phyloP scores from a whole-genome alignment of 176 grass and related monocot species.

The Luzula sylvatica region DNA sequence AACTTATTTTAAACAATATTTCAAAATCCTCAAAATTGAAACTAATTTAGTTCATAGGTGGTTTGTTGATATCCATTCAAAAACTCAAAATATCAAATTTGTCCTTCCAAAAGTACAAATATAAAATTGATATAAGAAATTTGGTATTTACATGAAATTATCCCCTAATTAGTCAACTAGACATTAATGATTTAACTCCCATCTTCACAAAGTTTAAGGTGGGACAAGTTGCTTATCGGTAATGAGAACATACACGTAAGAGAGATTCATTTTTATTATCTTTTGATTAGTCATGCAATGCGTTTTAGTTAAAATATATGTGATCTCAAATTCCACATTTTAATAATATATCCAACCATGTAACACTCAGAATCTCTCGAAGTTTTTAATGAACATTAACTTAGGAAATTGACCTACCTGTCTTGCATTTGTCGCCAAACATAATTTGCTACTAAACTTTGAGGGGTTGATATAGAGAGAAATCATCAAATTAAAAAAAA shows the following conservation, averaged over 20 bases:
- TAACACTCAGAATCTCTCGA: neutral
- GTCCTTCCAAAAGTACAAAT: no score
- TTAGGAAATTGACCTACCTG: neutral
- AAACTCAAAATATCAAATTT: no score
- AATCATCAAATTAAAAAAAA: neutral
- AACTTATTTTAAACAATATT: neutral
- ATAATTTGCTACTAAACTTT: no score
- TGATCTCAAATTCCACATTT: neutral
- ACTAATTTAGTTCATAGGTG: no score
- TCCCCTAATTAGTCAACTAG: neutral
- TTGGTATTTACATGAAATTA: no score
- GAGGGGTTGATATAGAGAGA: neutral
- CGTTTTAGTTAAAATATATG: neutral
- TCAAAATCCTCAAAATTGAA: no score
- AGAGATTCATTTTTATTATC: slow-evolving; percentile 2
- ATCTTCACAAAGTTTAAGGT: slow-evolving; percentile 7
- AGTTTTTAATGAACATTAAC: neutral
- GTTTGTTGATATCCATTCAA: no score
- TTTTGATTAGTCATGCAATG: neutral
- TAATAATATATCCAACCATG: neutral
- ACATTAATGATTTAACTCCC: neutral
- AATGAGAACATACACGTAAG: slow-evolving; percentile 10
- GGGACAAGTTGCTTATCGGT: neutral
- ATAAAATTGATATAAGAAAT: no score
- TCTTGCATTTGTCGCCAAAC: slow-evolving; percentile 2